Percentiles rank a stretch among this genome's conserved stretches.
These are phyloP conservation scores for Hypoxylon sp. DNA, from an alignment of 2,329 filamentous ascomycete genomes.

Conservation along the genomic window DNA sequence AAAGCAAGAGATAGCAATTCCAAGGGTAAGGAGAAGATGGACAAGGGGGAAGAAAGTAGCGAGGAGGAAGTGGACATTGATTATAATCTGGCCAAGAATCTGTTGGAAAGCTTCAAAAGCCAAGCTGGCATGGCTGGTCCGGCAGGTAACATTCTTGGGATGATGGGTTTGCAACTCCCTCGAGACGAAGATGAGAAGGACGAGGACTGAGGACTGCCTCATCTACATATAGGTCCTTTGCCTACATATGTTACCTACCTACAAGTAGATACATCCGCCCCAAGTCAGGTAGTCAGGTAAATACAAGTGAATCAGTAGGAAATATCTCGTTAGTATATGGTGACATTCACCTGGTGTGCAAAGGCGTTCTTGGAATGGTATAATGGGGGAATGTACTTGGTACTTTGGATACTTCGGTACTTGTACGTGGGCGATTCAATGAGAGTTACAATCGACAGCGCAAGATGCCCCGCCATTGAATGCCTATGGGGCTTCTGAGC, in stretches of 20 bases:
- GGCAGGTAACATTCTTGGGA: conserved; percentile 82
- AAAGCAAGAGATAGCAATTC: conserved; percentile 38
- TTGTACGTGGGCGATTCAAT: too few species aligned
- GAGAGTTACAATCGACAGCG: too few species aligned
- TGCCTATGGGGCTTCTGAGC: conserved; percentile 13
- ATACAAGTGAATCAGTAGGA: too few species aligned
- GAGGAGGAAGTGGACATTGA: conserved; percentile 77
- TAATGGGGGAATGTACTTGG: too few species aligned
- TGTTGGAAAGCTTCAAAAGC: conserved; percentile 91
- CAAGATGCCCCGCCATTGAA: conserved; percentile 8
- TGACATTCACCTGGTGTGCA: too few species aligned
- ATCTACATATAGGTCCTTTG: not conserved
- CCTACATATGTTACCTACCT: not conserved
- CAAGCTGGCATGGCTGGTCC: conserved; percentile 88
- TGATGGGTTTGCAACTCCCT: conserved; percentile 85
- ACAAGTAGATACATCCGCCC: too few species aligned
- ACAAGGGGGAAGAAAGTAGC: conserved; percentile 56
- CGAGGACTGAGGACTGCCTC: conserved; percentile 33
- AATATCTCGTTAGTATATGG: too few species aligned
- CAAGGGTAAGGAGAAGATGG: conserved; percentile 39
- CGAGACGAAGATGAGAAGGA: conserved; percentile 73
- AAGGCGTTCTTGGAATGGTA: too few species aligned
- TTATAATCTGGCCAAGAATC: conserved; percentile 86
- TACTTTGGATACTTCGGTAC: too few species aligned
- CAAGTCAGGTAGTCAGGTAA: too few species aligned